phyloP scores from a whole-genome alignment of 331 rosid species.

The Acacia pycnantha region DNA sequence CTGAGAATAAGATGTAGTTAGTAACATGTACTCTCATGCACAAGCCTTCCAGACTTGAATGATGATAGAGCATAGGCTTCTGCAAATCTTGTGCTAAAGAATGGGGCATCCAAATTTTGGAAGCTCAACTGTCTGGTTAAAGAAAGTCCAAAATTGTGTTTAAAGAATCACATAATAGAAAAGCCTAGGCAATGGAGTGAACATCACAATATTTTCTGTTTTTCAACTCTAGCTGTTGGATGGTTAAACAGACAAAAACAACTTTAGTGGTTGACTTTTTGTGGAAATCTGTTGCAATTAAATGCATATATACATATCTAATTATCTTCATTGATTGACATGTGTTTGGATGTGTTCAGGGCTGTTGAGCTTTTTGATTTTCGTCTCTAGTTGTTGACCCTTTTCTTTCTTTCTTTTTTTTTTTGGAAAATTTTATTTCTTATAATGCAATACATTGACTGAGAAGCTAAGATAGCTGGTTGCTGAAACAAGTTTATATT shows the following conservation, averaged over 20 bases:
- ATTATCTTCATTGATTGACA: neutral
- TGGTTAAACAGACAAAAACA: neutral
- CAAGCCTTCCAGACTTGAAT: neutral
- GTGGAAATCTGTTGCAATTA: neutral
- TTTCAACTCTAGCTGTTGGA: neutral
- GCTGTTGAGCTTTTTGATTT: neutral
- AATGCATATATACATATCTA: neutral
- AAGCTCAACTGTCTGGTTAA: neutral
- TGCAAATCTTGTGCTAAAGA: neutral
- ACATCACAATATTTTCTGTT: neutral
- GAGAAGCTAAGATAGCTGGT: slow-evolving; percentile 23
- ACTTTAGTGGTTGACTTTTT: neutral
- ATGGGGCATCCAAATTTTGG: neutral
- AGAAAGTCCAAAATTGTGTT: neutral
- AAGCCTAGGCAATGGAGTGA: neutral
- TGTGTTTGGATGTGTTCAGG: neutral
- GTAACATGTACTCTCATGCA: neutral
- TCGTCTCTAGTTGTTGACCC: neutral
- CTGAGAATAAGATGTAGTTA: neutral
- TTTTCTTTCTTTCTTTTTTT: neutral
- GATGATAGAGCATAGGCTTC: neutral
- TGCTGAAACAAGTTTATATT: slow-evolving; percentile 35
- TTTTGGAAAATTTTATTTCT: slow-evolving; percentile 6
- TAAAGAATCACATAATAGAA: neutral
- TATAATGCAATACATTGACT: slow-evolving; percentile 9